Evolutionary conservation across 257 asterid genomes (phyloP), one percentile per base, ranked within the genome.

Genomic region (Solanum appendiculatum): DNA sequence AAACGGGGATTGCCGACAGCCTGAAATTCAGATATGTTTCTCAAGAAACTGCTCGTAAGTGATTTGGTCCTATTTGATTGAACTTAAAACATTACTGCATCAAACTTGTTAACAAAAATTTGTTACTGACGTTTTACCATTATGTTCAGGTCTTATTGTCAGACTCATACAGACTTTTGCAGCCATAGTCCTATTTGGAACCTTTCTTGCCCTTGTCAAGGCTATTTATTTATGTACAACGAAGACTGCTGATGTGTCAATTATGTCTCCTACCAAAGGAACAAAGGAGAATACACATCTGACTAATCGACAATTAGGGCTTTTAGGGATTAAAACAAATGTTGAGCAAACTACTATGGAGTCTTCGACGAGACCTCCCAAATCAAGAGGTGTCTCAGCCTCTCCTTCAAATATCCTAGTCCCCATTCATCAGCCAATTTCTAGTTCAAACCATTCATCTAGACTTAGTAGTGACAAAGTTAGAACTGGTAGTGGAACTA

Each of bases 391-490:
- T 70, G 87, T 86, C 86, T 72, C 95, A 34, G 89, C 92, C 86
- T 92, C 95, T 86, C 94, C 94, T 29, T 92, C 97, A 46, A 91
- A 91, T 73, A 56, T 34, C 80, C 98, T 97, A 40, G 94, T 94
- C 87, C 99, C 99, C 51, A 92, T 94, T 90, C 99, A 94, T 91
- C 97, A 91, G 85, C 91, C 98, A 86, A 77, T 89, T 25, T 82
- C 93, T 15, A 87, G 89, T 88, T 90, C 95, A 54, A 90, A 70
- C 84, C 91, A 85, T 40, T 88, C 91, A 44, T 91, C 95, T 85
- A 92, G 93, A 91, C 75, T 83, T 89, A 92, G 93, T 64, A 88
- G 94, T 69, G 98, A 94, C 85, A 95, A 90, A 86, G 89, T 94
- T 83, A 92, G 92, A 88, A 56, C 93, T 60, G 91, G 90, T 87